Evolutionary conservation across 2,329 filamentous ascomycete species (phyloP).

Genomic region (Pseudogymnoascus pannorum): DNA sequence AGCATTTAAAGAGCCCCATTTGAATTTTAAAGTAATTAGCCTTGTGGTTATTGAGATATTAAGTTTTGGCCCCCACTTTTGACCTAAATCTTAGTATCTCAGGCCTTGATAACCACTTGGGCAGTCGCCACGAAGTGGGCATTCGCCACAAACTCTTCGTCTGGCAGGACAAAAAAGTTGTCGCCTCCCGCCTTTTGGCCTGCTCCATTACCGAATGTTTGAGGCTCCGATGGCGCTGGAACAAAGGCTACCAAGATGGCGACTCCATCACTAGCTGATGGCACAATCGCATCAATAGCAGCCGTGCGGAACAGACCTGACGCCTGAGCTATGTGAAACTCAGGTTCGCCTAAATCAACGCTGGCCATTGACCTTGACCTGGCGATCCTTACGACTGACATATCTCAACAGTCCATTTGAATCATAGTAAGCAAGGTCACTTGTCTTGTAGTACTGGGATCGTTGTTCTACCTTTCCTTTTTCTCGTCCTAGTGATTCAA

Average conservation of each 20-base stretch:
- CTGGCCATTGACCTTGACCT: conserved; percentile 54
- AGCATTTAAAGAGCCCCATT: too few relatives aligned
- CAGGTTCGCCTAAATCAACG: conserved; percentile 57
- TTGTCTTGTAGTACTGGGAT: conserved; percentile 50
- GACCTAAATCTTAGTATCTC: too few relatives aligned
- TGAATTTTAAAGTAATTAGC: too few relatives aligned
- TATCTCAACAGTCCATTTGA: conserved; percentile 54
- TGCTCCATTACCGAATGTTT: not conserved
- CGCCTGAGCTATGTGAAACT: conserved; percentile 18
- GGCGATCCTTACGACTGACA: conserved; percentile 39
- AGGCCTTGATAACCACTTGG: not conserved
- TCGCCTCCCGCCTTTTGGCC: not conserved
- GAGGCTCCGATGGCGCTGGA: not conserved
- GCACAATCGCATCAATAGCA: not conserved
- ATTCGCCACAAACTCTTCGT: not conserved
- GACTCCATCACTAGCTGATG: not conserved
- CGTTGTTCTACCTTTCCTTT: conserved; percentile 53
- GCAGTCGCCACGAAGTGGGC: not conserved
- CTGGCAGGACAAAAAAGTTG: not conserved
- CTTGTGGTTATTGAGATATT: too few relatives aligned
- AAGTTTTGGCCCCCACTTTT: too few relatives aligned
- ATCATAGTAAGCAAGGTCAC: conserved; percentile 52
- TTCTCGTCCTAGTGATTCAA: conserved; percentile 12
- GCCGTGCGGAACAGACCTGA: not conserved
- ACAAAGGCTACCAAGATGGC: not conserved